These are phyloP conservation scores for Areca catechu DNA, from an alignment of 176 grass and related monocot genomes.

Conservation along the genomic window DNA sequence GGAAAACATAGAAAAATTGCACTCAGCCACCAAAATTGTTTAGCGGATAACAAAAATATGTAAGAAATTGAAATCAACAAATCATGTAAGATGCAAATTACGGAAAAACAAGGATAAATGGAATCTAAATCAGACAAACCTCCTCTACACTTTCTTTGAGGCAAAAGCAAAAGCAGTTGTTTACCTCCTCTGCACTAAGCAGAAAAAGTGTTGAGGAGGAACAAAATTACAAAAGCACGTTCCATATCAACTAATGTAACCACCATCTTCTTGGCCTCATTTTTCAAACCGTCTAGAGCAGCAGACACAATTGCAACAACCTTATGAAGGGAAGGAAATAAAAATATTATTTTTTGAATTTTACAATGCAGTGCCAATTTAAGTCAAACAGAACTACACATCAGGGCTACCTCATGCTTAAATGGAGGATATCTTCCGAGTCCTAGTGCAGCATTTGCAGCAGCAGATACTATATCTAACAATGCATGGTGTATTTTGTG, in stretches of 20 bases:
- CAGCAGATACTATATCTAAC: slow-evolving; percentile 78
- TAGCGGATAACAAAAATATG: no score
- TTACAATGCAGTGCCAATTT: not conserved
- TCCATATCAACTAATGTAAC: slow-evolving; percentile 96
- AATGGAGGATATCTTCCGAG: slow-evolving; percentile 93
- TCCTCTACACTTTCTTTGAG: slow-evolving; percentile 85
- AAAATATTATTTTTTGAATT: not conserved
- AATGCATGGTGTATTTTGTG: slow-evolving; percentile 75
- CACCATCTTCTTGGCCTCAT: slow-evolving; percentile 80
- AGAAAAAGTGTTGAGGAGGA: slow-evolving; percentile 88
- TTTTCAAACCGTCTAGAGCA: slow-evolving; percentile 82
- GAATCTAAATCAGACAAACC: slow-evolving; percentile 28
- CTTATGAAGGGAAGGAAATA: slow-evolving; percentile 26
- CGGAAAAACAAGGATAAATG: no score
- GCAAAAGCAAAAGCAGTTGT: no score
- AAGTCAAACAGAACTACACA: not conserved
- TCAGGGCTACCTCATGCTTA: no score
- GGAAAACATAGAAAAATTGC: no score
- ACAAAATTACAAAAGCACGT: slow-evolving; percentile 46
- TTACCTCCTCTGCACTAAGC: slow-evolving; percentile 91
- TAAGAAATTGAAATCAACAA: no score
- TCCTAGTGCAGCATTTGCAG: slow-evolving; percentile 80
- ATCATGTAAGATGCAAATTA: no score
- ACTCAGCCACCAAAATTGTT: no score
- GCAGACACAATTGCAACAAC: slow-evolving; percentile 73